Conservation (phyloP, 495 filamentous ascomycete genomes). For the Poronia punctata region DNA sequence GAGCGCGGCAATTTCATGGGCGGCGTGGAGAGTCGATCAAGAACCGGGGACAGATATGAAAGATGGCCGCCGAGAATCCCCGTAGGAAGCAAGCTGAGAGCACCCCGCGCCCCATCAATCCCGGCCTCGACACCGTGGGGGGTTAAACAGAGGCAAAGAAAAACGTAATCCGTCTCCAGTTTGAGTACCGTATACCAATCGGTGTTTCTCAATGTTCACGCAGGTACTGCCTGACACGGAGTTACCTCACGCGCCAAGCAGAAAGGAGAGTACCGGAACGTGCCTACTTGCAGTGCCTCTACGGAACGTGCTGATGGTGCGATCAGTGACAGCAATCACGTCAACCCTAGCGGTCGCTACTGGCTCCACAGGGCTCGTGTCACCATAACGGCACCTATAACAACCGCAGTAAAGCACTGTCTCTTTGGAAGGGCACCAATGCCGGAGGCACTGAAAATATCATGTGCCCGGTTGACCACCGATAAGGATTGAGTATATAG, state of each 20-base stretch:
- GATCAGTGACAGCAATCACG: slow-evolving; percentile 26
- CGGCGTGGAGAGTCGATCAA: slow-evolving; percentile 11
- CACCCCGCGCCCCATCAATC: not conserved
- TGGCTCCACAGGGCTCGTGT: slow-evolving; percentile 25
- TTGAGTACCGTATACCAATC: slow-evolving; percentile 2
- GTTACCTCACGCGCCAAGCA: too few species aligned
- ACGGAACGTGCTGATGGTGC: slow-evolving; percentile 16
- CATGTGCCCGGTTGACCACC: not conserved
- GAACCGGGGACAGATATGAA: not conserved
- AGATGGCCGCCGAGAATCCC: not conserved
- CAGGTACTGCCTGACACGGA: not conserved
- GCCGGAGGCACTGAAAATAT: slow-evolving; percentile 3
- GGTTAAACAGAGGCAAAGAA: slow-evolving; percentile 1
- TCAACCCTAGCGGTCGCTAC: slow-evolving; percentile 21
- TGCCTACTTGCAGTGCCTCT: too few species aligned
- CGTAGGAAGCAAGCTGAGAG: not conserved
- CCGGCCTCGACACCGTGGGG: not conserved
- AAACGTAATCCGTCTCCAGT: slow-evolving; percentile 5
- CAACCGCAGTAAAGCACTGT: slow-evolving; percentile 17
- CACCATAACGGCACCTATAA: slow-evolving; percentile 15
- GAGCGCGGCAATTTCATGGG: slow-evolving; percentile 11
- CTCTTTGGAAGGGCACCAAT: too few species aligned
- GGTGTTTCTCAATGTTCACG: not conserved
- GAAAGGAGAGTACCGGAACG: too few species aligned
- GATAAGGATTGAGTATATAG: slow-evolving; percentile 6